Conservation (phyloP, 1,139 yeast species). For the Debaryomyces coudertii region DNA sequence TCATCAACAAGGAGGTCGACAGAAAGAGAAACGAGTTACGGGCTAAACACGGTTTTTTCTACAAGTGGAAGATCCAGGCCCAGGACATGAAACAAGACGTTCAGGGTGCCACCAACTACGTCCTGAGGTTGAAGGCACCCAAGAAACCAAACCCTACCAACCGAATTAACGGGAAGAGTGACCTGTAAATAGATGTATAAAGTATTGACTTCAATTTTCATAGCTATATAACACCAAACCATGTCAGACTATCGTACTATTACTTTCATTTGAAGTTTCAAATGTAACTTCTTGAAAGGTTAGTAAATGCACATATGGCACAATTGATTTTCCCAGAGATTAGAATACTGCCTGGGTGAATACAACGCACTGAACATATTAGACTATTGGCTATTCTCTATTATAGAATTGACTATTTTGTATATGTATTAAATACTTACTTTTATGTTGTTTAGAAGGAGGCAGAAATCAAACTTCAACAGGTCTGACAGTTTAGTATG, state of each 20-base stretch:
- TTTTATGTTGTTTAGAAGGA: no score
- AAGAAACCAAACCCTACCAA: neutral
- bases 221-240: neutral
- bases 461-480: no score
- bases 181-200: constrained; percentile 4
- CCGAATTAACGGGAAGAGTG: neutral
- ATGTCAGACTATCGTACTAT: neutral
- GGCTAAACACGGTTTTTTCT: constrained; percentile 44
- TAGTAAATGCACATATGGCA: no score
- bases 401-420: no score
- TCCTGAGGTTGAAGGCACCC: constrained; percentile 13
- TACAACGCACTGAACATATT: no score
- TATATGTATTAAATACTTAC: no score
- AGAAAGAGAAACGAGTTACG: constrained; percentile 43
- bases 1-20: constrained; percentile 42
- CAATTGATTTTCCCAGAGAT: no score
- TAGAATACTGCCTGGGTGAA: no score
- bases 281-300: neutral
- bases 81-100: constrained; percentile 38
- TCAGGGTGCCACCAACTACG: constrained; percentile 25
- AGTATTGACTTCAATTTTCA: neutral
- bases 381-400: no score
- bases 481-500: no score
- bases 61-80: constrained; percentile 43
- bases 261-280: neutral